Evolutionary conservation across 176 grass and related monocot species (phyloP).

Genomic region (Ananas comosus): DNA sequence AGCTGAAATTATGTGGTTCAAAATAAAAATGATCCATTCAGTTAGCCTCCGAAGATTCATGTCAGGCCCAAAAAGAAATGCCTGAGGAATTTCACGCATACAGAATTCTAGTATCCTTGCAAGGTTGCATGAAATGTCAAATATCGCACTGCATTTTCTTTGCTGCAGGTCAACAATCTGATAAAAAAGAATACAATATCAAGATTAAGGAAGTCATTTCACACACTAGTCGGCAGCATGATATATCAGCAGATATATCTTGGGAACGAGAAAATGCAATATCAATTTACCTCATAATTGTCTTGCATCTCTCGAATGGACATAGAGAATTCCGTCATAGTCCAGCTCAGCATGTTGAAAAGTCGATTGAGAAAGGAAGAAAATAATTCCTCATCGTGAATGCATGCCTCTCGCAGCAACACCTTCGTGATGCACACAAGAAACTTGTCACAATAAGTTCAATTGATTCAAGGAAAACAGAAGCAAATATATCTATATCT

Average conservation of each 20-base stretch:
- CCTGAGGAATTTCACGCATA: slow-evolving; percentile 59
- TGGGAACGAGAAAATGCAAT: not conserved
- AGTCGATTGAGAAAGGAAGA: slow-evolving; percentile 71
- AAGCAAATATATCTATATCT: slow-evolving; percentile 1
- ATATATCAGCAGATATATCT: not conserved
- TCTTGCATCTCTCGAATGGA: slow-evolving; percentile 95
- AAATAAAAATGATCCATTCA: slow-evolving; percentile 75
- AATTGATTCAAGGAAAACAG: not conserved
- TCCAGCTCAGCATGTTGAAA: slow-evolving; percentile 88
- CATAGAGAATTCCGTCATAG: slow-evolving; percentile 86
- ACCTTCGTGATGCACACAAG: slow-evolving; percentile 38
- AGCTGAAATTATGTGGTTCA: slow-evolving; percentile 79
- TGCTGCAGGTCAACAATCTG: slow-evolving; percentile 73
- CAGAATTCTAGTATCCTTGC: slow-evolving; percentile 75
- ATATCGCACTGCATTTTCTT: slow-evolving; percentile 82
- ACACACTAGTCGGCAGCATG: not conserved
- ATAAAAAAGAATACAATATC: slow-evolving; percentile 19
- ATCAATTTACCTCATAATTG: slow-evolving; percentile 49
- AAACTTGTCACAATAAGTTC: slow-evolving; percentile 6
- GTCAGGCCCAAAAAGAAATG: slow-evolving; percentile 61
- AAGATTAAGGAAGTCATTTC: slow-evolving; percentile 1
- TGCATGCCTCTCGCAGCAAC: slow-evolving; percentile 54
- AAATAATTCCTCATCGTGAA: slow-evolving; percentile 64
- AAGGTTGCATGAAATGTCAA: slow-evolving; percentile 78
- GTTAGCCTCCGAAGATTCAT: slow-evolving; percentile 81